Conservation (phyloP, 176 grass and related monocot genomes). For the Cenchrus purpureus region DNA sequence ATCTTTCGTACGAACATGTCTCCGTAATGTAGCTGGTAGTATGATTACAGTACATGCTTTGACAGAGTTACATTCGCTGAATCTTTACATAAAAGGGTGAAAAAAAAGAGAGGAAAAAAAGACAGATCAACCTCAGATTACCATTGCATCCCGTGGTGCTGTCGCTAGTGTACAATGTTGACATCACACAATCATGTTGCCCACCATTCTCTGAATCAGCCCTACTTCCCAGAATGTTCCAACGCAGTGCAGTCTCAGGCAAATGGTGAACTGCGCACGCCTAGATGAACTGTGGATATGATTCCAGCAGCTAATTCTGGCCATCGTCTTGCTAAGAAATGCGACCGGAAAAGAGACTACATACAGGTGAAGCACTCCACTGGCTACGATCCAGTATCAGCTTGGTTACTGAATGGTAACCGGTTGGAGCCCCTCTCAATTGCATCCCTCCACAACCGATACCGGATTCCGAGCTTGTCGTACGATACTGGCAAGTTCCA, state of each 20-base stretch:
- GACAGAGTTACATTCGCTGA: constrained; percentile 6
- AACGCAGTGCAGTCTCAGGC: not conserved
- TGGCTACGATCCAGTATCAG: constrained; percentile 49
- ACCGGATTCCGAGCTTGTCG: constrained; percentile 92
- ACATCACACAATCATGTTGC: constrained; percentile 30
- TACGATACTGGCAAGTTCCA: constrained; percentile 93
- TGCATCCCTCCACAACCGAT: constrained; percentile 78
- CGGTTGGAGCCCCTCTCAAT: constrained; percentile 66
- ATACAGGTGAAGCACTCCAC: constrained; percentile 18
- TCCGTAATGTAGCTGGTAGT: not conserved
- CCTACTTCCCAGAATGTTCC: constrained; percentile 26
- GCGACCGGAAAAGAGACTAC: constrained; percentile 38
- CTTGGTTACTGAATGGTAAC: constrained; percentile 70
- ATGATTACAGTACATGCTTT: constrained; percentile 32
- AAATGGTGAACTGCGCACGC: not conserved
- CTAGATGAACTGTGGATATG: not conserved
- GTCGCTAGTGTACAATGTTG: constrained; percentile 57
- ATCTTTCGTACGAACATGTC: constrained; percentile 27
- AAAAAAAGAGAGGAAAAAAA: not conserved
- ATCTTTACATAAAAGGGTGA: constrained; percentile 35
- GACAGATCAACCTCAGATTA: constrained; percentile 38
- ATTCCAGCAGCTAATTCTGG: constrained; percentile 26
- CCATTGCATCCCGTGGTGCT: constrained; percentile 44
- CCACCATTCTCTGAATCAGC: constrained; percentile 1
- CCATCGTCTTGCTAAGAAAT: constrained; percentile 41